A percentile compares a stretch with the other conserved stretches of the same genome.
Evolutionary conservation across 495 filamentous ascomycete genomes (phyloP).

Genomic region (Daldinia caldariorum): DNA sequence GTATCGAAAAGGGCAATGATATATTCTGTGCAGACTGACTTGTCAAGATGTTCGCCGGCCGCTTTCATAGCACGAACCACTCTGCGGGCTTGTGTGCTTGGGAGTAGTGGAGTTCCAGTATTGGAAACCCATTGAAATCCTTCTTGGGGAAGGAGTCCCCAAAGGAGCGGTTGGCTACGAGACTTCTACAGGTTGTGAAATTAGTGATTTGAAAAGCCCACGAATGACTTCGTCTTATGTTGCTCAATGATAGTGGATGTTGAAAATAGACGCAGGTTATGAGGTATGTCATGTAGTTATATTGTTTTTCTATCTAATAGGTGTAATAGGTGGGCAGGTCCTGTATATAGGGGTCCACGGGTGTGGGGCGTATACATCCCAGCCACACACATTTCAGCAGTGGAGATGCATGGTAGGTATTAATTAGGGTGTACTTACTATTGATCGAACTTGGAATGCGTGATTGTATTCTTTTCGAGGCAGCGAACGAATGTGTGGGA

Average conservation of each 20-base stretch:
- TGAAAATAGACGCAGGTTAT: no score
- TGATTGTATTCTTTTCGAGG: not conserved
- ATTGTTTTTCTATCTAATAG: not conserved
- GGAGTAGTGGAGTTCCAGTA: not conserved
- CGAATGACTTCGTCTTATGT: no score
- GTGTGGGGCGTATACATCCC: no score
- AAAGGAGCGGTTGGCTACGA: not conserved
- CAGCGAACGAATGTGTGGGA: not conserved
- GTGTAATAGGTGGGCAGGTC: no score
- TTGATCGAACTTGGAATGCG: not conserved
- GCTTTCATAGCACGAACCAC: not conserved
- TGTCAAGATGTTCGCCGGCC: not conserved
- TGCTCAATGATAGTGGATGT: no score
- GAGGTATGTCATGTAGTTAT: no score
- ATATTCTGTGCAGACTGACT: not conserved
- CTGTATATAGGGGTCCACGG: no score
- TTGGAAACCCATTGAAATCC: constrained; percentile 5
- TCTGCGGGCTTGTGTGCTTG: not conserved
- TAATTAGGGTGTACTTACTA: not conserved
- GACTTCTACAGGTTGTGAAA: not conserved
- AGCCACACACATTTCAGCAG: not conserved
- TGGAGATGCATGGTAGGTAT: not conserved
- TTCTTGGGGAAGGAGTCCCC: not conserved
- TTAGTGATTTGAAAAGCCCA: not conserved
- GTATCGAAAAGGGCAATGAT: not conserved